Conservation (phyloP, 148 eudicot genomes). For the Cornus florida region DNA sequence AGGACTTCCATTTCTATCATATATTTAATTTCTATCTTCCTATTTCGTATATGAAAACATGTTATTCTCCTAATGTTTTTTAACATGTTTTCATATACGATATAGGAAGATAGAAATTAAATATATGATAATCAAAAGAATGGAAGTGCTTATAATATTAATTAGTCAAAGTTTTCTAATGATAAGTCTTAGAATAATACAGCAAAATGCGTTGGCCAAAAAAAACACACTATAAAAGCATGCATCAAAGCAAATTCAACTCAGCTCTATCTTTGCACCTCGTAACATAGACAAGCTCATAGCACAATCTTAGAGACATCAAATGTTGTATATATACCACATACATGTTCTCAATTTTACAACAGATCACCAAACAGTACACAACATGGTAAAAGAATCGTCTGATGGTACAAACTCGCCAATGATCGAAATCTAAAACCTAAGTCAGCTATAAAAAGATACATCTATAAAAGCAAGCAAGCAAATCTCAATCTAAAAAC, state of each 20-base stretch:
- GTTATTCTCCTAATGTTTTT: too few relatives aligned
- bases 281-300: background rate
- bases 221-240: background rate
- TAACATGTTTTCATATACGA: too few relatives aligned
- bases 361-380: background rate
- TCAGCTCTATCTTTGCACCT: background rate
- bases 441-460: background rate
- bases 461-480: background rate
- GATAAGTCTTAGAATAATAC: background rate
- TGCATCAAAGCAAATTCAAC: constrained; percentile 8
- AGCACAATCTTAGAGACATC: background rate
- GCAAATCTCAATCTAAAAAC: too few relatives aligned
- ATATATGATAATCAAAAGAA: too few relatives aligned
- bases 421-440: background rate
- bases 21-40: too few relatives aligned
- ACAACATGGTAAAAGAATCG: background rate
- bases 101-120: too few relatives aligned
- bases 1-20: too few relatives aligned
- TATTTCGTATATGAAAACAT: too few relatives aligned
- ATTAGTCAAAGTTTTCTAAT: too few relatives aligned
- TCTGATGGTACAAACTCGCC: constrained; percentile 1
- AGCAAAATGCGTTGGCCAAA: too few relatives aligned
- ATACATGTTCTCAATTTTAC: background rate
- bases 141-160: too few relatives aligned
- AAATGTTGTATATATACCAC: background rate